phyloP scores from a whole-genome alignment of 2,329 filamentous ascomycete species.

The Trichophyton simii region DNA sequence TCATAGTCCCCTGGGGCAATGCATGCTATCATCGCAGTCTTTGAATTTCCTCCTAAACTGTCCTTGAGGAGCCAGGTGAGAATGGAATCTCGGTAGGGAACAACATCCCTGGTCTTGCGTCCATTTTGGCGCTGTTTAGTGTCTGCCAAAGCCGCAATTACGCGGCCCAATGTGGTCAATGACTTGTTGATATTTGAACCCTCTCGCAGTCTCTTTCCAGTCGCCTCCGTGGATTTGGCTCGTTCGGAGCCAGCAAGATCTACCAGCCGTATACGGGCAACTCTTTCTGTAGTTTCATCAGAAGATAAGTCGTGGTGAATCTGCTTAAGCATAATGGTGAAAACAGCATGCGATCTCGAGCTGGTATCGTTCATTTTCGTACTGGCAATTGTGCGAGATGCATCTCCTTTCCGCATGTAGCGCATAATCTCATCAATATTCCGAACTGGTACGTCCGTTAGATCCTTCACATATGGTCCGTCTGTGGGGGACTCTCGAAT shows the following conservation, averaged over 20 bases:
- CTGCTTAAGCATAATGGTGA: conserved; percentile 95
- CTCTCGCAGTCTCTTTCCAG: conserved; percentile 77
- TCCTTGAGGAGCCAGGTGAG: conserved; percentile 85
- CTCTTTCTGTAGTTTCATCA: conserved; percentile 94
- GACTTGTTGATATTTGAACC: conserved; percentile 99
- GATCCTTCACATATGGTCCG: conserved; percentile 90
- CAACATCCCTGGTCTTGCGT: conserved; percentile 56
- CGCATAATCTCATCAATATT: conserved; percentile 77
- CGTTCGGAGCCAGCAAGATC: conserved; percentile 91
- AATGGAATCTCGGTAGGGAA: conserved; percentile 86
- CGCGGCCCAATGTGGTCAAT: conserved; percentile 82
- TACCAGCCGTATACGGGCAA: conserved; percentile 84
- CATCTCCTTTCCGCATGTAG: conserved; percentile 81
- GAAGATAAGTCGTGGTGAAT: conserved; percentile 95
- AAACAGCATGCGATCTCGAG: conserved; percentile 90
- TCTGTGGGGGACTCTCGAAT: conserved; percentile 92
- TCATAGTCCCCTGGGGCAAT: conserved; percentile 94
- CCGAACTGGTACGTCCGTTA: conserved; percentile 85
- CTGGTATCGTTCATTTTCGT: conserved; percentile 99
- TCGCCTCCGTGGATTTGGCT: conserved; percentile 90
- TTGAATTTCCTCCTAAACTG: conserved; percentile 88
- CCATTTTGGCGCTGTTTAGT: conserved; percentile 43
- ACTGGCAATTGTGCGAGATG: conserved; percentile 74
- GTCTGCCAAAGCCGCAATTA: conserved; percentile 81
- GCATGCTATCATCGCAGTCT: conserved; percentile 98